Conservation (phyloP, 1,284 basidiomycete species). For the Ceratobasidium sp. region DNA sequence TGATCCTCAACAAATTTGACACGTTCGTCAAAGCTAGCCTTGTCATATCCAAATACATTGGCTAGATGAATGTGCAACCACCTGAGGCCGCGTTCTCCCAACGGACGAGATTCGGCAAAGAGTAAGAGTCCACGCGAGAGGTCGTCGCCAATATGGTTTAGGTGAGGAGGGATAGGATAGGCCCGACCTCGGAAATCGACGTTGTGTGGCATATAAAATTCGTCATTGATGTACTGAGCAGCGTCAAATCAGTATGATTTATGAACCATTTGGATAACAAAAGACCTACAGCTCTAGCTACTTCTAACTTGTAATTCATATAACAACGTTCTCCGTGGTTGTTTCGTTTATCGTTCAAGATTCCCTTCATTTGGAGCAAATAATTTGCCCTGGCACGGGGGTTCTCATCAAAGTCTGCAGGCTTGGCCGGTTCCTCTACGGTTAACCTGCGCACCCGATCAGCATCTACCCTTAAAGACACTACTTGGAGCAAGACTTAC, state of each 20-base stretch:
- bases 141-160: conserved; percentile 97
- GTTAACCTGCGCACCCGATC: conserved; percentile 53
- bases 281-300: conserved; percentile 85
- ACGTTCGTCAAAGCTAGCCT: conserved; percentile 92
- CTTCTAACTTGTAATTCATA: conserved; percentile 97
- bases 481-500: neutral
- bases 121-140: conserved; percentile 87
- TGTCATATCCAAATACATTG: conserved; percentile 94
- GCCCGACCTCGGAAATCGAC: conserved; percentile 98
- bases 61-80: conserved; percentile 95
- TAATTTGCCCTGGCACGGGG: conserved; percentile 69
- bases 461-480: neutral
- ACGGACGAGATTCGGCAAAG: conserved; percentile 82
- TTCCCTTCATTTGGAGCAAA: conserved; percentile 65
- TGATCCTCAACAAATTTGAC: conserved; percentile 79
- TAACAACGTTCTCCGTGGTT: conserved; percentile 92
- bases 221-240: conserved; percentile 78
- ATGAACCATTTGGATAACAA: neutral
- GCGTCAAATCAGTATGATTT: conserved; percentile 47
- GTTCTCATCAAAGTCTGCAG: conserved; percentile 69
- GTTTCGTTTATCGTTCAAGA: conserved; percentile 70
- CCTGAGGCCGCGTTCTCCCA: conserved; percentile 79
- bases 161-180: conserved; percentile 95
- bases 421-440: conserved; percentile 68
- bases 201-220: conserved; percentile 95